Conservation (phyloP, 1,284 basidiomycete species). For the Omphalotus olearius region DNA sequence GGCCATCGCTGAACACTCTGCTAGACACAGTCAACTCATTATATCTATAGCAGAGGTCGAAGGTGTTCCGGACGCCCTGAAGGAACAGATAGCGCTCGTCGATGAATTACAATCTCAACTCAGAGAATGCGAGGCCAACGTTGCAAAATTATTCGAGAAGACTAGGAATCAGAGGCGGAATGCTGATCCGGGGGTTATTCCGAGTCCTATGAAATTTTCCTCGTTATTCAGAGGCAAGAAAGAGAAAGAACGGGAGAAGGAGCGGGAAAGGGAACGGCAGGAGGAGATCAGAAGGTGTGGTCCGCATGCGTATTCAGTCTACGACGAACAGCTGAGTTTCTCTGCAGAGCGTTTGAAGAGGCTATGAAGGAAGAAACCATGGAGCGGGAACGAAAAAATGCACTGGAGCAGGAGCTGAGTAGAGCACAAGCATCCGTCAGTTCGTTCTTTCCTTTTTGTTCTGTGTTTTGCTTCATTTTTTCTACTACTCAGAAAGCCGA, state of each 20-base stretch:
- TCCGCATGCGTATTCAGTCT: neutral
- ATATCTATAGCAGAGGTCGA: slow-evolving; percentile 7
- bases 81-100: slow-evolving; percentile 1
- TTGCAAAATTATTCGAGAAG: slow-evolving; percentile 9
- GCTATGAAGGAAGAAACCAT: slow-evolving; percentile 8
- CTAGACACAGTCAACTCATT: slow-evolving; percentile 11
- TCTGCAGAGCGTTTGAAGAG: slow-evolving; percentile 8
- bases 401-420: slow-evolving; percentile 4
- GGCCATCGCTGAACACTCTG: slow-evolving; percentile 10
- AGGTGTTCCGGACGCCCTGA: slow-evolving; percentile 5
- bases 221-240: slow-evolving; percentile 6
- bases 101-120: slow-evolving; percentile 10
- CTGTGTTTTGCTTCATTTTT: neutral
- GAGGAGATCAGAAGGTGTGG: slow-evolving; percentile 2
- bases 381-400: slow-evolving; percentile 9
- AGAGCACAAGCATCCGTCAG: slow-evolving; percentile 7
- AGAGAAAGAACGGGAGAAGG: slow-evolving; percentile 9
- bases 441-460: neutral
- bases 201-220: slow-evolving; percentile 6
- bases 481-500: neutral
- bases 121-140: slow-evolving; percentile 8
- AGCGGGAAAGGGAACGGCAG: slow-evolving; percentile 3
- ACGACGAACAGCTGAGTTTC: neutral
- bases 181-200: slow-evolving; percentile 7
- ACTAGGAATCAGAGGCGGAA: slow-evolving; percentile 6